phyloP scores from a whole-genome alignment of 805 yeast genomes.

The Saccharomycopsis vini region DNA sequence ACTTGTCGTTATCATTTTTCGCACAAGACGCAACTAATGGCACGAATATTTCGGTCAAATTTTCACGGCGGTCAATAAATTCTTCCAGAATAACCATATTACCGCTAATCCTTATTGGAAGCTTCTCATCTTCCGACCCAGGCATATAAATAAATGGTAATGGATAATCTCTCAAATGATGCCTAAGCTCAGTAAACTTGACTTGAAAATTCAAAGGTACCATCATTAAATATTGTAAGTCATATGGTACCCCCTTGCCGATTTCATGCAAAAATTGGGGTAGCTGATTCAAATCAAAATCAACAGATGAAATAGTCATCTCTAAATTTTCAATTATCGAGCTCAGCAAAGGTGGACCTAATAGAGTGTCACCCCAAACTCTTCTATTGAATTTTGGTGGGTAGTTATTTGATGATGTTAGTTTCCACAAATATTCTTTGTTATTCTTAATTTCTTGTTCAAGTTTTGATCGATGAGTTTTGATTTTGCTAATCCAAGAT shows the following conservation, averaged over 20 bases:
- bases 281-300: constrained; percentile 40
- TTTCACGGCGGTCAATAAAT: constrained; percentile 38
- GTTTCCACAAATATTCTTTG: constrained; percentile 35
- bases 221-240: constrained; percentile 56
- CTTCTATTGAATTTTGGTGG: constrained; percentile 36
- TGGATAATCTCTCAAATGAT: constrained; percentile 79
- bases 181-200: constrained; percentile 49
- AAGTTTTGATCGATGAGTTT: constrained; percentile 35
- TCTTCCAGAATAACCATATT: constrained; percentile 64
- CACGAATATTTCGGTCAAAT: constrained; percentile 51
- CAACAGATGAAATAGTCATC: constrained; percentile 41
- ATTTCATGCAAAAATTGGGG: constrained; percentile 56
- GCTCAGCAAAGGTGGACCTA: constrained; percentile 46
- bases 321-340: constrained; percentile 41
- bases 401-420: constrained; percentile 24
- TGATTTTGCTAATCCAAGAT: constrained; percentile 67
- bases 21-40: constrained; percentile 45
- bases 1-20: constrained; percentile 30
- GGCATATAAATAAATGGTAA: constrained; percentile 55
- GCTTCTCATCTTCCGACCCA: constrained; percentile 6
- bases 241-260: constrained; percentile 79
- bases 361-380: constrained; percentile 35
- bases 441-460: constrained; percentile 33
- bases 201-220: constrained; percentile 57
- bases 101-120: constrained; percentile 37